Evolutionary conservation across 176 grass and related monocot species (phyloP).

Genomic region (Aegilops longissima): DNA sequence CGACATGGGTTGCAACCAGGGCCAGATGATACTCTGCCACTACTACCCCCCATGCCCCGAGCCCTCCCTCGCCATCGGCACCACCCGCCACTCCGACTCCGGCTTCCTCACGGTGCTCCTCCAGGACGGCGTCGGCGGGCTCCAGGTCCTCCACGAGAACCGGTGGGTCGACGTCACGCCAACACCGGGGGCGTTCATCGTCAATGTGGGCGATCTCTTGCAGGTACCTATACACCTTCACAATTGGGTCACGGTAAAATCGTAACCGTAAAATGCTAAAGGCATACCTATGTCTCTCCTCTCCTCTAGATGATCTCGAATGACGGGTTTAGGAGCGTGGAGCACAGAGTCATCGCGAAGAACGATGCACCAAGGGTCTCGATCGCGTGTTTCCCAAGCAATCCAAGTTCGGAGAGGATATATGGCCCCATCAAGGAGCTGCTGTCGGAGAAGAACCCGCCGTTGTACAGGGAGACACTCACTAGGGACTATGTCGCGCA

Average conservation of each 20-base stretch:
- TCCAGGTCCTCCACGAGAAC: conserved; percentile 44
- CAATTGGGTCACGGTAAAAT: too few relatives aligned
- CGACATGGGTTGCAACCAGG: conserved; percentile 50
- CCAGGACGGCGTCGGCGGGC: conserved; percentile 47
- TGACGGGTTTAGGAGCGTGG: conserved; percentile 46
- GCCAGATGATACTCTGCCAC: conserved; percentile 44
- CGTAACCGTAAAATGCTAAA: too few relatives aligned
- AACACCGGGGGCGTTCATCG: conserved; percentile 36
- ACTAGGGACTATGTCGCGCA: conserved; percentile 32
- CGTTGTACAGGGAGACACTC: conserved; percentile 47
- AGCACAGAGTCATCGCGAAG: conserved; percentile 58
- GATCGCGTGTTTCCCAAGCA: conserved; percentile 37
- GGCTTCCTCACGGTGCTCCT: conserved; percentile 53
- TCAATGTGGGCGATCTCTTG: conserved; percentile 49
- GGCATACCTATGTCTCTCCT: too few relatives aligned
- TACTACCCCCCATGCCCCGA: conserved; percentile 71
- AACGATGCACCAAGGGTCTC: conserved; percentile 36
- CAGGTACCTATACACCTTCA: conserved; percentile 16
- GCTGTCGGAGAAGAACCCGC: conserved; percentile 33
- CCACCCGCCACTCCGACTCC: conserved; percentile 41
- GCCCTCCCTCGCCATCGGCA: conserved; percentile 51
- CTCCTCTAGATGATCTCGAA: conserved; percentile 42
- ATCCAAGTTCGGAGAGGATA: conserved; percentile 28
- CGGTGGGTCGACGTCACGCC: conserved; percentile 42
- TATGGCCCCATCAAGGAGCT: conserved; percentile 63